phyloP scores from a whole-genome alignment of 768 basidiomycete species.

The Boletus sp. region DNA sequence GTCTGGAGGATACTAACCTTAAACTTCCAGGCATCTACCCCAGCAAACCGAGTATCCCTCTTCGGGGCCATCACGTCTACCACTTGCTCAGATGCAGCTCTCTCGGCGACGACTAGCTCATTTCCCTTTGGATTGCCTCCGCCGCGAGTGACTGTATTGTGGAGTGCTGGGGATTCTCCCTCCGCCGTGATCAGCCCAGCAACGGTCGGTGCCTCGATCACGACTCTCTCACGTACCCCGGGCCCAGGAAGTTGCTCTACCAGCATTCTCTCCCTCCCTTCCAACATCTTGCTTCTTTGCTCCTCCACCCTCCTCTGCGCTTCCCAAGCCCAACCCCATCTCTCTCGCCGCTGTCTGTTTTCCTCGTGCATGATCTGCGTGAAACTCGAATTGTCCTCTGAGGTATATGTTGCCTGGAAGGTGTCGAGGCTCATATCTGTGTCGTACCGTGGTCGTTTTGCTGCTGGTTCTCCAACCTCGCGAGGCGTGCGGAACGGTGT shows the following conservation, averaged over 20 bases:
- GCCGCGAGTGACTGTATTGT: conserved; percentile 19
- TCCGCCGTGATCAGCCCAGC: conserved; percentile 50
- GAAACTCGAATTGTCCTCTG: conserved; percentile 97
- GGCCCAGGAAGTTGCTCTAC: conserved; percentile 61
- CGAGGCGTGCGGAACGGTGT: conserved; percentile 57
- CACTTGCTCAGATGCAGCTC: conserved; percentile 28
- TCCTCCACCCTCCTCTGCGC: conserved; percentile 79
- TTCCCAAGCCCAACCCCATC: conserved; percentile 91
- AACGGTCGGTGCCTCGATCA: conserved; percentile 56
- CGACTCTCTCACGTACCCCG: conserved; percentile 66
- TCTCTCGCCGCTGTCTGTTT: conserved; percentile 76
- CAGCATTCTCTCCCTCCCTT: conserved; percentile 65
- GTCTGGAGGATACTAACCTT: conserved; percentile 44
- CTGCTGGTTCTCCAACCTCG: conserved; percentile 40
- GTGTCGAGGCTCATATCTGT: conserved; percentile 66
- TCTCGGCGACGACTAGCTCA: conserved; percentile 20
- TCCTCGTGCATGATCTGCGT: conserved; percentile 89
- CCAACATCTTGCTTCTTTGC: conserved; percentile 61
- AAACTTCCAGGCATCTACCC: conserved; percentile 81
- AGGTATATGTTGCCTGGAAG: conserved; percentile 91
- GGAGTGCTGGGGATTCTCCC: conserved; percentile 11
- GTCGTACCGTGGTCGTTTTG: conserved; percentile 61
- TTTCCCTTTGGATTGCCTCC: conserved; percentile 24
- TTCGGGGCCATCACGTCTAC: conserved; percentile 77
- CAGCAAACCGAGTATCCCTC: conserved; percentile 68